Percentiles rank a stretch among this genome's conserved stretches.
Conservation (phyloP, 1,139 yeast genomes). For the Pichia sp. region DNA sequence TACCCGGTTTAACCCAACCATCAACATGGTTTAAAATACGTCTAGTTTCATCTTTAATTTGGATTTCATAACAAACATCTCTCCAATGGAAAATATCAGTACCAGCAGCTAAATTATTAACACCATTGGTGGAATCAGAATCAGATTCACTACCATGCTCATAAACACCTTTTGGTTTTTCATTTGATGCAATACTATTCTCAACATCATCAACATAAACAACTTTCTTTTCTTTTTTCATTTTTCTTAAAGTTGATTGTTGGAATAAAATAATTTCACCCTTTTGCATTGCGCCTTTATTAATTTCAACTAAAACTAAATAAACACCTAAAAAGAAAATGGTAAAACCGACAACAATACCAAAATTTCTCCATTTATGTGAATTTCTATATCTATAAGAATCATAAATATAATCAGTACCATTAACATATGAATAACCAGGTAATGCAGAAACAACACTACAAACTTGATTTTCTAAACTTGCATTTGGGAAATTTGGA, state of each 20-base stretch:
- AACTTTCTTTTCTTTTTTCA: conserved; percentile 17
- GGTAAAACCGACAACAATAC: conserved; percentile 30
- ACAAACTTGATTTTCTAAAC: conserved; percentile 48
- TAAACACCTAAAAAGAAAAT: conserved; percentile 29
- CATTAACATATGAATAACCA: conserved; percentile 26
- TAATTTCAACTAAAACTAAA: conserved; percentile 26
- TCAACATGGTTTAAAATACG: conserved; percentile 49
- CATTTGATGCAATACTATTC: conserved; percentile 5
- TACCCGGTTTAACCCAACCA: conserved; percentile 64
- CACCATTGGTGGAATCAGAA: conserved; percentile 6
- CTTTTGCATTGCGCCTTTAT: conserved; percentile 31
- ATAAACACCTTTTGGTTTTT: conserved; percentile 16
- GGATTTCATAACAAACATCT: conserved; percentile 35
- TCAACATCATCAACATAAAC: conserved; percentile 8
- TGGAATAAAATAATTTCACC: conserved; percentile 32
- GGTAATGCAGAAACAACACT: conserved; percentile 49
- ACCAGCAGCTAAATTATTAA: conserved; percentile 17
- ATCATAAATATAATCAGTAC: conserved; percentile 27
- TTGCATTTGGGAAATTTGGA: conserved; percentile 43
- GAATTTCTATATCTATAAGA: conserved; percentile 25
- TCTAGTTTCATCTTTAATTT: conserved; percentile 38
- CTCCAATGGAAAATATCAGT: conserved; percentile 45
- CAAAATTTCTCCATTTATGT: conserved; percentile 34
- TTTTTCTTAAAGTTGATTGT: conserved; percentile 23
- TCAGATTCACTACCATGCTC: conserved; percentile 10